Evolutionary conservation across 2,329 filamentous ascomycete species (phyloP).

Genomic region (Fusarium chlamydosporum): DNA sequence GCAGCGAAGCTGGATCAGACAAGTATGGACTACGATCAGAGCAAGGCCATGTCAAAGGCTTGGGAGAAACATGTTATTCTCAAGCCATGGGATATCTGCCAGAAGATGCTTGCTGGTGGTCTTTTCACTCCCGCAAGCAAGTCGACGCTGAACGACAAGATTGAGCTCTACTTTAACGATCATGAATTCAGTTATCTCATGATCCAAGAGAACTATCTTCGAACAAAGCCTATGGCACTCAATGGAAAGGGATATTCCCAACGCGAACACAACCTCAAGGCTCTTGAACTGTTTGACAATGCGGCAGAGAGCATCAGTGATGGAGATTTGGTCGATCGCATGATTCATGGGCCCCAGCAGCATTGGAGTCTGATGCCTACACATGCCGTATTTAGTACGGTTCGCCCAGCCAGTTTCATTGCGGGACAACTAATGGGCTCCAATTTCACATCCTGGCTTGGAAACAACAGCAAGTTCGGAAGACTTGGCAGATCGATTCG

Average conservation of each 20-base stretch:
- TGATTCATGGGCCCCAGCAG: conserved; percentile 98
- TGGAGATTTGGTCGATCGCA: conserved; percentile 93
- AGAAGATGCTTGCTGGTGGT: conserved; percentile 89
- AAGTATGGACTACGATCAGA: conserved; percentile 84
- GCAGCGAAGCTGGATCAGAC: conserved; percentile 90
- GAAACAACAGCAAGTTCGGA: conserved; percentile 90
- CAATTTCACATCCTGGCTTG: conserved; percentile 91
- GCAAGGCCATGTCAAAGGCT: conserved; percentile 94
- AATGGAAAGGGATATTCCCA: conserved; percentile 69
- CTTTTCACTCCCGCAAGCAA: conserved; percentile 89
- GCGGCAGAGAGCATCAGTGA: conserved; percentile 98
- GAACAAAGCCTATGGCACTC: conserved; percentile 79
- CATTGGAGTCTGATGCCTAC: conserved; percentile 99
- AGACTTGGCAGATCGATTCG: conserved; percentile 85
- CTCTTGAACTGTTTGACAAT: conserved; percentile 87
- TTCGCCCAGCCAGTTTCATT: conserved; percentile 88
- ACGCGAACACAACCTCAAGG: conserved; percentile 81
- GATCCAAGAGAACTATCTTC: conserved; percentile 98
- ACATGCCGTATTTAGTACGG: conserved; percentile 95
- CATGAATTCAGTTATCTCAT: conserved; percentile 98
- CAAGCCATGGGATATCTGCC: conserved; percentile 98
- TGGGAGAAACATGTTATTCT: conserved; percentile 98
- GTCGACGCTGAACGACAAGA: conserved; percentile 94
- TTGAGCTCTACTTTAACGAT: conserved; percentile 98
- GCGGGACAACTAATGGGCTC: conserved; percentile 82